Percentiles rank a stretch among this genome's conserved stretches.
phyloP scores from a whole-genome alignment of 345 rosid species.

The Sisymbrium altissimum region DNA sequence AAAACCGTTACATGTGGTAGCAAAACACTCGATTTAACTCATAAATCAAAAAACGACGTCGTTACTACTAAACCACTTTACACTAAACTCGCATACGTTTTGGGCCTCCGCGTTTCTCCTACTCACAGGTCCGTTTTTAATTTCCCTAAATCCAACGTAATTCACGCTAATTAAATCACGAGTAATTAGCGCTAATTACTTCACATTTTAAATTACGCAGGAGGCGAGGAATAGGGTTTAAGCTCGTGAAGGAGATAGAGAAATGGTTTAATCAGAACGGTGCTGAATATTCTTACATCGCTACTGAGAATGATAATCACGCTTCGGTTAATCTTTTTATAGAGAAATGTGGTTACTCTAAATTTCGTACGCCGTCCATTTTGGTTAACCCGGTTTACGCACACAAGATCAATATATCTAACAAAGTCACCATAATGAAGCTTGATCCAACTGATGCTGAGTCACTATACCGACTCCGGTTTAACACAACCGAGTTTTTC shows the following conservation, averaged over 20 bases:
- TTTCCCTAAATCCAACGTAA: neutral
- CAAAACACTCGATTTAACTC: constrained; percentile 18
- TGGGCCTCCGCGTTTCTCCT: constrained; percentile 94
- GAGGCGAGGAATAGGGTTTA: constrained; percentile 78
- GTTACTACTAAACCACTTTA: constrained; percentile 25
- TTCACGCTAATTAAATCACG: neutral
- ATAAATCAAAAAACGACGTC: neutral
- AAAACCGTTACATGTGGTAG: constrained; percentile 93
- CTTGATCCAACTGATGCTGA: constrained; percentile 64
- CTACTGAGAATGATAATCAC: constrained; percentile 84
- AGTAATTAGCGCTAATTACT: neutral
- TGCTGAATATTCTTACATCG: constrained; percentile 81
- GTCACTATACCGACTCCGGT: constrained; percentile 58
- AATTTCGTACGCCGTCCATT: constrained; percentile 78
- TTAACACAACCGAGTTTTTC: constrained; percentile 87
- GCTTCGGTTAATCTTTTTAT: constrained; percentile 82
- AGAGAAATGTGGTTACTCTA: constrained; percentile 77
- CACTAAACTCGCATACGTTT: constrained; percentile 80
- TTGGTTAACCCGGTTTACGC: constrained; percentile 90
- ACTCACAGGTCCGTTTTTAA: constrained; percentile 51
- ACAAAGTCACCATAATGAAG: constrained; percentile 38
- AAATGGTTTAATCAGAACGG: constrained; percentile 80
- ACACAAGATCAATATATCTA: constrained; percentile 51
- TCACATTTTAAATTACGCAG: constrained; percentile 36
- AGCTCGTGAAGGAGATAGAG: constrained; percentile 59